Evolutionary conservation across 805 yeast species (phyloP), one percentile per base, ranked within the genome.

Genomic region (Suhomyces pyralidae): DNA sequence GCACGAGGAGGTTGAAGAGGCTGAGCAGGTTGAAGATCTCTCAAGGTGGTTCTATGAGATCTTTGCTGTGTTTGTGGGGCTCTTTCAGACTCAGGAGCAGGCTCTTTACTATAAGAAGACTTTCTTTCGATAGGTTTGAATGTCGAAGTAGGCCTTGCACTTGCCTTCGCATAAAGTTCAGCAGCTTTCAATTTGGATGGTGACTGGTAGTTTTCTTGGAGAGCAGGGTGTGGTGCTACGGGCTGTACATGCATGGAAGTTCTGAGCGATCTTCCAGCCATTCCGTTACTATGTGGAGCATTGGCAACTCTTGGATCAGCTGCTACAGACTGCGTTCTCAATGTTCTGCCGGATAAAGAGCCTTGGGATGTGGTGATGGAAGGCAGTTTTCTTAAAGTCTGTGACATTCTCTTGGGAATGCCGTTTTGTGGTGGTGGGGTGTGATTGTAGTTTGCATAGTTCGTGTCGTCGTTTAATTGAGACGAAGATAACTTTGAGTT

Each of bases 71-170:
- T 64, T 66, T 5, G 40, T 3, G 20, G 40, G 12, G 19, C 40
- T 5, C 3, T n/a, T 36, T 17, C 40, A 14, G 40, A 34, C 9
- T 47, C 47, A 10, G 40, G 20, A 9, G 25, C 40, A 2, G 38
- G 7, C 14, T 58, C 73, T 59, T 80, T 84, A 57, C 81, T 84
- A 61, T 81, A 85, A 38, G 90, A 84, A 0, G 90, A 84, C 48
- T 66, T 73, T 61, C 72, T 68, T 61, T 57, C 73, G 32, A 73
- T 70, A 45, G 75, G 74, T 22, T 76, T 78, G 61, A 74, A 71
- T 2, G 62, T 58, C 43, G 77, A 71, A 14, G 55, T 53, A 2
- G 79, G 78, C 52, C 79, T 67, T 57, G 73, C 69, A 51, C 71
- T 74, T 2, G 85, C 84, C 60, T 72, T 73, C 38, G 81, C 81